Conservation (phyloP, 2,329 filamentous ascomycete genomes). For the Sclerotinia minor region DNA sequence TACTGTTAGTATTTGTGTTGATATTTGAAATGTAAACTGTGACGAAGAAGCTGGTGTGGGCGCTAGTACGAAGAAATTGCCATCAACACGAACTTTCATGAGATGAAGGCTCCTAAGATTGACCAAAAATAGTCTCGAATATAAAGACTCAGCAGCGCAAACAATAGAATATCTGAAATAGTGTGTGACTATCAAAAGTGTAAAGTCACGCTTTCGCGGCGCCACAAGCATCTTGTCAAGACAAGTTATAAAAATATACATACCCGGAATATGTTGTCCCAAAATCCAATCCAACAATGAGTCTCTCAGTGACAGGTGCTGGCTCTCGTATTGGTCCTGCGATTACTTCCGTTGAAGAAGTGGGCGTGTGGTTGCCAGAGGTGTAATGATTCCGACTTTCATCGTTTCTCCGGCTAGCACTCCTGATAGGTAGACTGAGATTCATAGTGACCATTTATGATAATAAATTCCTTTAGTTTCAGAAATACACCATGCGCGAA, state of each 20-base stretch:
- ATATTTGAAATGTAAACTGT: neutral
- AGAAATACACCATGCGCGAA: slow-evolving; percentile 27
- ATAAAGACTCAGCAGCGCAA: neutral
- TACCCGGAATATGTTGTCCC: slow-evolving; percentile 81
- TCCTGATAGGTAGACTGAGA: slow-evolving; percentile 40
- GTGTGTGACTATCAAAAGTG: neutral
- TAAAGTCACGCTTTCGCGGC: neutral
- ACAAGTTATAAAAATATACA: slow-evolving; percentile 7
- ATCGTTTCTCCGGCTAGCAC: slow-evolving; percentile 37
- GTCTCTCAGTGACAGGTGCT: slow-evolving; percentile 56
- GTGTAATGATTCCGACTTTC: slow-evolving; percentile 40
- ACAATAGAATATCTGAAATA: neutral
- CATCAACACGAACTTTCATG: neutral
- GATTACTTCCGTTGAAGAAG: slow-evolving; percentile 61
- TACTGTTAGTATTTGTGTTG: neutral
- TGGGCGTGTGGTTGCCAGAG: slow-evolving; percentile 48
- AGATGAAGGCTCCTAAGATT: neutral
- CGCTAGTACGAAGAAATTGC: neutral
- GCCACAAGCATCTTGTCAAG: slow-evolving; percentile 14
- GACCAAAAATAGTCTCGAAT: neutral
- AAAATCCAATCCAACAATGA: slow-evolving; percentile 80
- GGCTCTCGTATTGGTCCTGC: slow-evolving; percentile 59
- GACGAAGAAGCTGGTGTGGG: neutral
- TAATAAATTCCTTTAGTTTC: neutral
- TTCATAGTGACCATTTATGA: slow-evolving; percentile 36